These are phyloP conservation scores for Blastobotrys petasosporus DNA, from an alignment of 1,139 yeast species.

Conservation along the genomic window DNA sequence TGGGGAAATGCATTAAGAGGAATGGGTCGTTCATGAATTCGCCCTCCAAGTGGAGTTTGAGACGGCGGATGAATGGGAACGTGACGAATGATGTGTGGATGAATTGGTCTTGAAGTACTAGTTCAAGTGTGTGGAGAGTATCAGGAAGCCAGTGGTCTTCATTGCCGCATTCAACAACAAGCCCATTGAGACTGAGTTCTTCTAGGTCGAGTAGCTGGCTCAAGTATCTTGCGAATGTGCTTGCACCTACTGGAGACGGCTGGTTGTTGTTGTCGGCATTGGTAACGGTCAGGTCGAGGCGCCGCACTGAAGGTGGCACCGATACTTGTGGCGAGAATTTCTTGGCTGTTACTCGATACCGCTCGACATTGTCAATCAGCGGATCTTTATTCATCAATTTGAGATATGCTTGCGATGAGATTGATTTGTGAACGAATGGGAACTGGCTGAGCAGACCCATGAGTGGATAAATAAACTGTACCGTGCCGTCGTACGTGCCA, in stretches of 20 bases:
- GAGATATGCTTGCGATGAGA: conserved; percentile 2
- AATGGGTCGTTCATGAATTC: not conserved
- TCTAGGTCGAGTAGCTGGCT: not conserved
- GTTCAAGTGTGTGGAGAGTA: conserved; percentile 1
- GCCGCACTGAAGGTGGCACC: conserved; percentile 7
- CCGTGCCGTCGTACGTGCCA: conserved; percentile 5
- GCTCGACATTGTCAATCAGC: conserved; percentile 2
- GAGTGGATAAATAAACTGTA: conserved; percentile 4
- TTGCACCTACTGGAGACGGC: not conserved
- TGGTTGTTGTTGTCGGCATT: not conserved
- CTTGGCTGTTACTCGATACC: conserved; percentile 1
- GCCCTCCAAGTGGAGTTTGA: conserved; percentile 6
- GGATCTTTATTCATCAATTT: conserved; percentile 4
- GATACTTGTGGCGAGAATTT: not conserved
- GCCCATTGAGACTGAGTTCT: not conserved
- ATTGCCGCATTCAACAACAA: not conserved
- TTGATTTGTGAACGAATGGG: conserved; percentile 3
- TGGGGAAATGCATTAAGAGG: conserved; percentile 2
- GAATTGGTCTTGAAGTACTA: not conserved
- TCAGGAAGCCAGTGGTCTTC: conserved; percentile 7
- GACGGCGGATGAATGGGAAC: conserved; percentile 1
- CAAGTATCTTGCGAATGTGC: not conserved
- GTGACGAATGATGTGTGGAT: conserved; percentile 4
- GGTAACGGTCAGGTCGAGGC: conserved; percentile 4
- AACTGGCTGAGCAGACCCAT: conserved; percentile 1